Evolutionary conservation across 345 rosid species (phyloP).

Genomic region (Gynandropsis gynandra): DNA sequence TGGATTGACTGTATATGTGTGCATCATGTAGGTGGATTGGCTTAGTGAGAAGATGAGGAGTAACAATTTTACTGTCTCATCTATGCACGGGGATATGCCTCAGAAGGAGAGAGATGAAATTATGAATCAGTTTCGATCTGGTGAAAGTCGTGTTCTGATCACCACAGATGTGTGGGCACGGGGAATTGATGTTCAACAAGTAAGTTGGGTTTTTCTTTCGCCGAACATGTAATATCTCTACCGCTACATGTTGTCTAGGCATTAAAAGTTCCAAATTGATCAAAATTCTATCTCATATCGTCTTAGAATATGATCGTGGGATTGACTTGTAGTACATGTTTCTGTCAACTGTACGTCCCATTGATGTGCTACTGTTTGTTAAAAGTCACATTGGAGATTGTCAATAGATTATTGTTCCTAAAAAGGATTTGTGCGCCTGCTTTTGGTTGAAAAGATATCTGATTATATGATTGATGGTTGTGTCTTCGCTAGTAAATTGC

Average conservation of each 20-base stretch:
- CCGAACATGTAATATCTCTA: too few species aligned
- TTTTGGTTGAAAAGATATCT: too few species aligned
- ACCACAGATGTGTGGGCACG: constrained; percentile 99
- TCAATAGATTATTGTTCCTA: too few species aligned
- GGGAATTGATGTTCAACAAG: constrained; percentile 97
- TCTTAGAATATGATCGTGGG: neutral
- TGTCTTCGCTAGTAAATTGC: too few species aligned
- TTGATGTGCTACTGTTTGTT: neutral
- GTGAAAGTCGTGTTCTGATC: constrained; percentile 84
- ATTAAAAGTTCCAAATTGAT: neutral
- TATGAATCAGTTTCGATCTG: constrained; percentile 72
- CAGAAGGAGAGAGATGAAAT: constrained; percentile 94
- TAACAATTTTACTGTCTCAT: constrained; percentile 81
- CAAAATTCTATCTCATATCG: neutral
- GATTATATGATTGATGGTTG: too few species aligned
- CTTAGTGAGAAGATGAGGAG: constrained; percentile 95
- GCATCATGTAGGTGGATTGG: constrained; percentile 79
- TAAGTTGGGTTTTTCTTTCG: constrained; percentile 24
- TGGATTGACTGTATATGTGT: neutral
- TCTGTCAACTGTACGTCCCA: neutral
- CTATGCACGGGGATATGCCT: constrained; percentile 99
- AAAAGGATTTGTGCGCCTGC: too few species aligned
- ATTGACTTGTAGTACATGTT: neutral
- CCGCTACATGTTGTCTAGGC: constrained; percentile 2
- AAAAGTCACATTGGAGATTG: neutral